These are phyloP conservation scores for Rhododendron molle DNA, from an alignment of 148 eudicot genomes.

Conservation along the genomic window DNA sequence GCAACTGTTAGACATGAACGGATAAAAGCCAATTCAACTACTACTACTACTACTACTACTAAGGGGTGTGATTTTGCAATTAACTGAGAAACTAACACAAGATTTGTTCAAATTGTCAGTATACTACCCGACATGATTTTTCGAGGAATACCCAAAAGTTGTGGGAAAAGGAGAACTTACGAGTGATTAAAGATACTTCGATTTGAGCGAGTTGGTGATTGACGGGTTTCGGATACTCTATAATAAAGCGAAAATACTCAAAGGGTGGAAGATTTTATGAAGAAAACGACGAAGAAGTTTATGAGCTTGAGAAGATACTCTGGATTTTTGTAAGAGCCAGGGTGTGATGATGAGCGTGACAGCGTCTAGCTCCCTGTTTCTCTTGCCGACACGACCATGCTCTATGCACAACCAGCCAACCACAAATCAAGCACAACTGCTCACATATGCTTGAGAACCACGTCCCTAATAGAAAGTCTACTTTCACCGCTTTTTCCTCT, in stretches of 20 bases:
- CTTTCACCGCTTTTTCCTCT: too few relatives aligned
- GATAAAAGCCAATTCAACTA: background rate
- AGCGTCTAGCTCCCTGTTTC: too few relatives aligned
- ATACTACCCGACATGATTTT: background rate
- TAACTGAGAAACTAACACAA: background rate
- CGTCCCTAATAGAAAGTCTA: too few relatives aligned
- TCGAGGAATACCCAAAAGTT: background rate
- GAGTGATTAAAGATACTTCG: background rate
- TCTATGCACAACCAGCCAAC: too few relatives aligned
- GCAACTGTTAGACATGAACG: background rate
- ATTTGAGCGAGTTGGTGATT: background rate
- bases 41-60: too few relatives aligned
- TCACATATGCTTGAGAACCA: accelerated
- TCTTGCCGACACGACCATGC: too few relatives aligned
- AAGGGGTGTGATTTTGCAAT: background rate
- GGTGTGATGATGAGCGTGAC: background rate
- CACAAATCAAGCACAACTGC: too few relatives aligned
- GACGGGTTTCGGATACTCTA: background rate
- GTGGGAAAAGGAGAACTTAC: background rate
- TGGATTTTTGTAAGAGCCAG: background rate
- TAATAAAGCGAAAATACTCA: background rate
- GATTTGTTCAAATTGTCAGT: too few relatives aligned
- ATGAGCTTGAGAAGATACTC: background rate
- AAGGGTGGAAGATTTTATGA: background rate
- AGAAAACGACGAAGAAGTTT: slow-evolving; percentile 1